Evolutionary conservation across 768 basidiomycete species (phyloP).

Genomic region (Naematelia aurantialba): DNA sequence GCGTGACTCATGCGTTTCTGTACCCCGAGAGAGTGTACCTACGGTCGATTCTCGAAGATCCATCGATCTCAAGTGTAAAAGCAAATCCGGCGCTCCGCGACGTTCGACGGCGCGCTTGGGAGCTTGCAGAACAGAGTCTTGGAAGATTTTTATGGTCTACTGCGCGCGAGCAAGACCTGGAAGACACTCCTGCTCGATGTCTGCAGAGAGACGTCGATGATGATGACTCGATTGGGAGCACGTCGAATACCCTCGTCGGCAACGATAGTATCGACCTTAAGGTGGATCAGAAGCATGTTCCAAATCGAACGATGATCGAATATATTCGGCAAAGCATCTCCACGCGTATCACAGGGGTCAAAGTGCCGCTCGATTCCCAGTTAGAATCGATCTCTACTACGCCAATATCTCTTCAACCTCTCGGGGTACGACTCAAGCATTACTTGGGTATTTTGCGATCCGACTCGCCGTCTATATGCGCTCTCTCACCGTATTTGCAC

Average conservation of each 20-base stretch:
- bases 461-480: conserved; percentile 18
- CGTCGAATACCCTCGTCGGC: neutral
- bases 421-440: conserved; percentile 20
- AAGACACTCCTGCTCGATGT: neutral
- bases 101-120: conserved; percentile 32
- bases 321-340: conserved; percentile 35
- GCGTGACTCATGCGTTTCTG: conserved; percentile 27
- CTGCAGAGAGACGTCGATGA: neutral
- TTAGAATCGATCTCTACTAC: neutral
- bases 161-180: conserved; percentile 8
- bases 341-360: conserved; percentile 11
- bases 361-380: neutral
- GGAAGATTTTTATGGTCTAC: conserved; percentile 30
- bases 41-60: conserved; percentile 43
- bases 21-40: conserved; percentile 42
- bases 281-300: neutral
- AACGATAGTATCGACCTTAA: neutral
- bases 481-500: conserved; percentile 27
- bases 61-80: conserved; percentile 26
- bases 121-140: conserved; percentile 31
- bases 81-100: conserved; percentile 20
- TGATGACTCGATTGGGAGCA: neutral
- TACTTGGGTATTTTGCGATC: conserved; percentile 29
- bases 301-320: conserved; percentile 29
- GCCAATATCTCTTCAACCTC: conserved; percentile 22